Percentiles rank a stretch among this genome's conserved stretches.
Conservation (phyloP, 306 rosid species). For the Citrullus amarus region DNA sequence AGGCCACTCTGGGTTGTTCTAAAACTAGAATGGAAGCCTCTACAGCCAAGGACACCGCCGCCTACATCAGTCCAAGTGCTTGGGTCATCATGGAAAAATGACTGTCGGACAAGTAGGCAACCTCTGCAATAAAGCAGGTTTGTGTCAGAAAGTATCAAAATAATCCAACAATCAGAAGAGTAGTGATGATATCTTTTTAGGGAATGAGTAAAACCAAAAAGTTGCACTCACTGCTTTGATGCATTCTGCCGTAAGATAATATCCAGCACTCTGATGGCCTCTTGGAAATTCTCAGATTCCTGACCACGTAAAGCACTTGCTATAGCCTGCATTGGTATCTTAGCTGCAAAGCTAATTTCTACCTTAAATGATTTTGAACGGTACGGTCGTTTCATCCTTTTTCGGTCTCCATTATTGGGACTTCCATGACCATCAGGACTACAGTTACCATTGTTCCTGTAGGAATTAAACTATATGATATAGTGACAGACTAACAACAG, state of each 20-base stretch:
- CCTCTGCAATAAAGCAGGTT: conserved; percentile 46
- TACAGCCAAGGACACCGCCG: conserved; percentile 84
- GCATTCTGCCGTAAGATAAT: conserved; percentile 84
- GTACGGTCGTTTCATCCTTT: conserved; percentile 54
- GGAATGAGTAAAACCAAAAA: not conserved
- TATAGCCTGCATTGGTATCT: conserved; percentile 74
- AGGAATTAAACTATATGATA: not conserved
- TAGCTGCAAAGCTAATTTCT: conserved; percentile 72
- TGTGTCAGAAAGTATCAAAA: not conserved
- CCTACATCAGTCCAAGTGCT: conserved; percentile 55
- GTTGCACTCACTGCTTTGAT: conserved; percentile 62
- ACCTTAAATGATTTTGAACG: conserved; percentile 58
- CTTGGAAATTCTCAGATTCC: conserved; percentile 72
- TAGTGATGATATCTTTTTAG: not conserved
- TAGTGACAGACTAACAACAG: not conserved
- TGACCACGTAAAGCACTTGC: conserved; percentile 69
- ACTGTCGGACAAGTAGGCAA: conserved; percentile 82
- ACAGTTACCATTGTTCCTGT: conserved; percentile 50
- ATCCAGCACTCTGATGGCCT: conserved; percentile 81
- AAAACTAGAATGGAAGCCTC: conserved; percentile 91
- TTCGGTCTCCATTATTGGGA: conserved; percentile 51
- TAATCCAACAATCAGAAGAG: not conserved
- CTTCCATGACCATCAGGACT: conserved; percentile 48
- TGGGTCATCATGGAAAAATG: conserved; percentile 65
- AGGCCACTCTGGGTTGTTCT: conserved; percentile 82